Evolutionary conservation across 352 stramenopile genomes (phyloP).

Genomic region (Phytopythium litorale): DNA sequence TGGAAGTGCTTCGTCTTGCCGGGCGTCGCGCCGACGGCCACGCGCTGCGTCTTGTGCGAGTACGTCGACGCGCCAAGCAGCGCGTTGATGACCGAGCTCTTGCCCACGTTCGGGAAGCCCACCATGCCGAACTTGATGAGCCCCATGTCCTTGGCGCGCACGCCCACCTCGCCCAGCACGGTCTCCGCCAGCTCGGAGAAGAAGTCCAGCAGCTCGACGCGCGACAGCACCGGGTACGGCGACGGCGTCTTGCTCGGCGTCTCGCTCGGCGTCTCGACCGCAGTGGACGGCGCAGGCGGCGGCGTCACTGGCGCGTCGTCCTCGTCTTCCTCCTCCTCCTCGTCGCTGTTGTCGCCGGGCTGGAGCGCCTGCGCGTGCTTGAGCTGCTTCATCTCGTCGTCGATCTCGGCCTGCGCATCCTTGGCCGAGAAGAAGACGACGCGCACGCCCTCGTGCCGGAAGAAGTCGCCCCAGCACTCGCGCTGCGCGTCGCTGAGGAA

Average conservation of each 20-base stretch:
- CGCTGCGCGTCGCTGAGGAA: conserved; percentile 94
- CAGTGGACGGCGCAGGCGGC: background rate
- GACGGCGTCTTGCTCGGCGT: conserved; percentile 5
- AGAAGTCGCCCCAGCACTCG: conserved; percentile 92
- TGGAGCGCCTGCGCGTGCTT: conserved; percentile 23
- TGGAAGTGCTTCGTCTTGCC: conserved; percentile 99
- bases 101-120: conserved; percentile 99
- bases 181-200: conserved; percentile 49
- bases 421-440: conserved; percentile 99
- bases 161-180: conserved; percentile 51
- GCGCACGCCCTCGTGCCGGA: conserved; percentile 87
- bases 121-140: conserved; percentile 97
- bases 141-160: conserved; percentile 79
- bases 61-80: conserved; percentile 95
- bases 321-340: background rate
- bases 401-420: conserved; percentile 90
- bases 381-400: conserved; percentile 69
- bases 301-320: conserved; percentile 15
- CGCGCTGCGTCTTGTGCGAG: conserved; percentile 93
- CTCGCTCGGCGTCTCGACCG: background rate
- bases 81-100: conserved; percentile 99
- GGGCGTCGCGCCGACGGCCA: conserved; percentile 96
- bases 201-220: conserved; percentile 73
- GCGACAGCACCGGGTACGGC: conserved; percentile 62
- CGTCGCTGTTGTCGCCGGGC: background rate